phyloP scores from a whole-genome alignment of 169 alveolate genomes.

The Plasmodium relictum region DNA sequence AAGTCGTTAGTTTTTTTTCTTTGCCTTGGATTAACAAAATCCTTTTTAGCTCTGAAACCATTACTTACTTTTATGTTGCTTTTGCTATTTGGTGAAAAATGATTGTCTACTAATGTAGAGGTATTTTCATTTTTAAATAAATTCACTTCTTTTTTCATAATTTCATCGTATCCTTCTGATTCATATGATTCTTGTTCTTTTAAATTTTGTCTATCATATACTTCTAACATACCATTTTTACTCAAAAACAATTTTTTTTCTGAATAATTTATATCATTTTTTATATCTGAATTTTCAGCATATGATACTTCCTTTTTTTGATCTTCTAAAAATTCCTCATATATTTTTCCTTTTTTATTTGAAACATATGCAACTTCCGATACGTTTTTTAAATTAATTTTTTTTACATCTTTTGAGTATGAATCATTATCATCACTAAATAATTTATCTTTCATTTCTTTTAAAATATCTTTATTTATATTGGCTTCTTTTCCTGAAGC shows the following conservation, averaged over 20 bases:
- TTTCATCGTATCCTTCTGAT: constrained; percentile 42
- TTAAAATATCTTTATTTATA: constrained; percentile 31
- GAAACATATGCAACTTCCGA: constrained; percentile 21
- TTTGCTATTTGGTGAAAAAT: neutral
- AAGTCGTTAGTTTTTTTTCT: constrained; percentile 19
- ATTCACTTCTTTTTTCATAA: constrained; percentile 25
- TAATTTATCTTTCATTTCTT: constrained; percentile 20
- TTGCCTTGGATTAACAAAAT: constrained; percentile 72
- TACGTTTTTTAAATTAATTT: neutral
- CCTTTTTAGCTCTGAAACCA: constrained; percentile 1
- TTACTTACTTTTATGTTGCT: neutral
- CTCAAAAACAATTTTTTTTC: neutral
- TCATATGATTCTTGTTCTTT: constrained; percentile 35
- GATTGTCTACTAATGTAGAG: neutral
- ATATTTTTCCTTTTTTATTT: constrained; percentile 15
- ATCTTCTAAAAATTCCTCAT: constrained; percentile 12
- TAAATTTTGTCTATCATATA: neutral
- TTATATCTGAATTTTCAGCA: neutral
- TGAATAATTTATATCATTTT: neutral
- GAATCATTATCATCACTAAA: constrained; percentile 14
- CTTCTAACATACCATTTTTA: neutral
- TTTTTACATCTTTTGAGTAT: neutral
- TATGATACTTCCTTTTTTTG: constrained; percentile 9
- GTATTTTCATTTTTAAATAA: neutral
- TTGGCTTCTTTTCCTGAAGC: constrained; percentile 63